Percentiles rank a stretch among this genome's conserved stretches.
These are phyloP conservation scores for Dactylonectria macrodidyma DNA, from an alignment of 2,329 filamentous ascomycete species.

Conservation along the genomic window DNA sequence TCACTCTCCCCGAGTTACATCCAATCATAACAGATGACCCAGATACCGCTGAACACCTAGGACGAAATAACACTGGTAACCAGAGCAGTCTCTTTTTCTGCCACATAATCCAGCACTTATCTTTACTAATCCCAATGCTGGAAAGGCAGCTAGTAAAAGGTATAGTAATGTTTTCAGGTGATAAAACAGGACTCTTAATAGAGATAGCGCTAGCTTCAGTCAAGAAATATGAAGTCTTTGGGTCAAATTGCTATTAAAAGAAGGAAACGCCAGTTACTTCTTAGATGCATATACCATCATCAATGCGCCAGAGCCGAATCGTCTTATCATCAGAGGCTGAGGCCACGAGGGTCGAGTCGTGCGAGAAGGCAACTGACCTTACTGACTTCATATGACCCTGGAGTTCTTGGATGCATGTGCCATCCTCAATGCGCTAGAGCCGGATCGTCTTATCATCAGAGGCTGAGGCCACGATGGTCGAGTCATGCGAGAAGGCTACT, in stretches of 20 bases:
- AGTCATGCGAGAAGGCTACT: background rate
- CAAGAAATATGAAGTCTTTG: background rate
- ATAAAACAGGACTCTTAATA: background rate
- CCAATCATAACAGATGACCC: conserved; percentile 10
- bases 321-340: background rate
- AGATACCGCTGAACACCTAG: background rate
- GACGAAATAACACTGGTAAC: conserved; percentile 5
- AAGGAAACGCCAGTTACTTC: too few relatives aligned
- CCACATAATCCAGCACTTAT: conserved; percentile 14
- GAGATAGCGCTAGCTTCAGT: background rate
- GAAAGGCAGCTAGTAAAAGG: conserved; percentile 1
- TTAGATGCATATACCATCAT: too few relatives aligned
- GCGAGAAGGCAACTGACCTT: background rate
- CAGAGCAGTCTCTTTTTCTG: conserved; percentile 10
- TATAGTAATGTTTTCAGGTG: conserved; percentile 4
- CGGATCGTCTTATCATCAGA: background rate
- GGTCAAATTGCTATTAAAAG: too few relatives aligned
- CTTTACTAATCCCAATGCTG: conserved; percentile 5
- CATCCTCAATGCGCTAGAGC: background rate
- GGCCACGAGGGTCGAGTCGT: background rate
- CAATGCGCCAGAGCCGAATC: too few relatives aligned
- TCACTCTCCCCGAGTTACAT: conserved; percentile 10
- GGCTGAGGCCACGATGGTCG: background rate
- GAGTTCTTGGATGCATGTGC: background rate
- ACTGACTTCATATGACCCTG: background rate